Evolutionary conservation across 176 grass and related monocot genomes (phyloP).

Genomic region (Zoysia pacifica): DNA sequence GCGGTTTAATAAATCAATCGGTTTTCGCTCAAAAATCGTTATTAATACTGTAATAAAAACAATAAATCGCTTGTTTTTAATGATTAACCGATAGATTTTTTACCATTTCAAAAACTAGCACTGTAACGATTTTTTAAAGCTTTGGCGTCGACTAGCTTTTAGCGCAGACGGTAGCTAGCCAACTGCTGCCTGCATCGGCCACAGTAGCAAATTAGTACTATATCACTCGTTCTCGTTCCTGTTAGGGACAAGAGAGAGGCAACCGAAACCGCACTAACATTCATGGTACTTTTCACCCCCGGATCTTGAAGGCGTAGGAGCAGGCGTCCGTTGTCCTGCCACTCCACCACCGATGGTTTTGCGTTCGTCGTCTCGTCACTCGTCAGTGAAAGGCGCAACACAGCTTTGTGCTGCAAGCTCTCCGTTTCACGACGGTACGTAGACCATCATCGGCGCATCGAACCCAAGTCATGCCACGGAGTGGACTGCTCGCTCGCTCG

Average conservation of each 20-base stretch:
- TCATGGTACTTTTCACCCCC: not conserved
- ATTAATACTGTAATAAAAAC: too few relatives aligned
- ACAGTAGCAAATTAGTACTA: not conserved
- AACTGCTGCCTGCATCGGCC: too few relatives aligned
- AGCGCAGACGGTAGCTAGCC: not conserved
- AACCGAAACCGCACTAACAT: conserved; percentile 33
- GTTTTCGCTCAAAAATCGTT: too few relatives aligned
- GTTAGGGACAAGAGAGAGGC: not conserved
- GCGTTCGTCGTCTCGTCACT: not conserved
- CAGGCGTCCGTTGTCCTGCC: too few relatives aligned
- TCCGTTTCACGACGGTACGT: not conserved
- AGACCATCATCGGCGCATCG: conserved; percentile 22
- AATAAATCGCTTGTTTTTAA: too few relatives aligned
- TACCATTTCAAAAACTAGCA: too few relatives aligned
- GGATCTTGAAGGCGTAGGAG: not conserved
- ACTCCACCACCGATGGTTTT: not conserved
- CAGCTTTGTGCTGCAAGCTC: too few relatives aligned
- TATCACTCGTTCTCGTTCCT: not conserved
- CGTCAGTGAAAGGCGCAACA: not conserved
- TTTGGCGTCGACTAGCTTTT: too few relatives aligned
- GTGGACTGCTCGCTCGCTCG: not conserved
- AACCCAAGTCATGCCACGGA: conserved; percentile 19
- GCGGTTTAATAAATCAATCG: too few relatives aligned
- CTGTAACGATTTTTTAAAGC: too few relatives aligned
- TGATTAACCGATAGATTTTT: too few relatives aligned